These are phyloP conservation scores for Medicago lupulina DNA, from an alignment of 306 rosid genomes.

Conservation along the genomic window DNA sequence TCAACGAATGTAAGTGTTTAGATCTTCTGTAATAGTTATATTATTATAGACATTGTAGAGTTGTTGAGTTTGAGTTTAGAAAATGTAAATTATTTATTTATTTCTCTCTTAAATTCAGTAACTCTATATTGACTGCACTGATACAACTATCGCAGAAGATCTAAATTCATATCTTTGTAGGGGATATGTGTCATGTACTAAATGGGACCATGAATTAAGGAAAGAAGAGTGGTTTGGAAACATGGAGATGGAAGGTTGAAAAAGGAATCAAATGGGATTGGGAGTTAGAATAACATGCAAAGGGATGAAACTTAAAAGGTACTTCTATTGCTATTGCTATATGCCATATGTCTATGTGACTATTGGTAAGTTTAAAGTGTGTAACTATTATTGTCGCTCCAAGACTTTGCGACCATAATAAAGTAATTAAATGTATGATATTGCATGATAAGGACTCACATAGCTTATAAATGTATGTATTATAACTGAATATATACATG, in stretches of 20 bases:
- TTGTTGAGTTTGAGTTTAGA: not conserved
- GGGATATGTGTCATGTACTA: not conserved
- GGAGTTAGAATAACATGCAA: conserved; percentile 33
- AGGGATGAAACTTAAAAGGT: conserved; percentile 27
- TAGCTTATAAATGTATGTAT: not conserved
- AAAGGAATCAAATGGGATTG: not conserved
- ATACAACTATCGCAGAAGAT: not conserved
- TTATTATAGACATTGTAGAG: not conserved
- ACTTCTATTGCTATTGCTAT: conserved; percentile 12
- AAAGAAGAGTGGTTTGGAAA: not conserved
- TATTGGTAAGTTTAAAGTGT: conserved; percentile 36
- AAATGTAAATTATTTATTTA: not conserved
- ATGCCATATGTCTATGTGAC: conserved; percentile 30
- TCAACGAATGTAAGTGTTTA: not conserved
- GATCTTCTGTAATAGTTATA: not conserved
- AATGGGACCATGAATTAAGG: not conserved
- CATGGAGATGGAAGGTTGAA: not conserved
- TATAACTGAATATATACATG: not conserved
- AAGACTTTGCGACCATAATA: conserved; percentile 22
- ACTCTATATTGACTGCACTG: not conserved
- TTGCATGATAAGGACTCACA: conserved; percentile 4
- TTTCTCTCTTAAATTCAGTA: not conserved
- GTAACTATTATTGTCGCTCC: conserved; percentile 27
- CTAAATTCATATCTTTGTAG: not conserved
- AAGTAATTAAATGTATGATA: conserved; percentile 13